Conservation (phyloP, 192 early-diverging fungal species). For the Allomyces macrogynus region DNA sequence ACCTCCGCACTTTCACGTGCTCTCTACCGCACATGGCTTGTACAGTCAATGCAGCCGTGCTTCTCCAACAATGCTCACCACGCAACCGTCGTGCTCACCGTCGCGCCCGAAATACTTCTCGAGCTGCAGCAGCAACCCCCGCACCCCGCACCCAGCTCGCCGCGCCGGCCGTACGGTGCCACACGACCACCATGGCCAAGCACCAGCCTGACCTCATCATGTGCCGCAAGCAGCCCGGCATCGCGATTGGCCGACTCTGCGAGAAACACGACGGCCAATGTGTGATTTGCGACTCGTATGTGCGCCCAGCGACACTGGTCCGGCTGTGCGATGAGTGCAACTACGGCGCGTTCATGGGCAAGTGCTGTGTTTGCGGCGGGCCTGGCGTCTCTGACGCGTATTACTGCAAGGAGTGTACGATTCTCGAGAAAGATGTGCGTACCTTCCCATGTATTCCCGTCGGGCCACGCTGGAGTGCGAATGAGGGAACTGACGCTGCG, state of each 20-base stretch:
- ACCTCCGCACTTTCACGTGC: too few species aligned
- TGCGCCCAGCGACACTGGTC: constrained; percentile 72
- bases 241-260: constrained; percentile 67
- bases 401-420: constrained; percentile 80
- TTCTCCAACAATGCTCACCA: too few species aligned
- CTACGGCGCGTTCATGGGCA: constrained; percentile 74
- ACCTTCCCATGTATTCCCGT: too few species aligned
- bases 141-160: too few species aligned
- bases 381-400: constrained; percentile 80
- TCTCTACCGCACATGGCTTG: too few species aligned
- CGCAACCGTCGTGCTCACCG: too few species aligned
- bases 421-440: constrained; percentile 80
- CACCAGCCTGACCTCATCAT: constrained; percentile 85
- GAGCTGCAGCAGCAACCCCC: too few species aligned
- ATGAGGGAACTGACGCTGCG: neutral
- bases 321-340: constrained; percentile 94
- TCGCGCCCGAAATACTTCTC: too few species aligned
- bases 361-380: constrained; percentile 76
- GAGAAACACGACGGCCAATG: constrained; percentile 81
- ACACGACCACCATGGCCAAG: constrained; percentile 33
- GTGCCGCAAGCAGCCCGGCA: constrained; percentile 84
- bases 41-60: too few species aligned
- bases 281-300: constrained; percentile 90
- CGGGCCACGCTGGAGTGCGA: too few species aligned
- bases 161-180: too few species aligned